Base-by-base conservation (phyloP, 2,329 filamentous ascomycete genomes). In the Paraphoma chrysanthemicola region DNA sequence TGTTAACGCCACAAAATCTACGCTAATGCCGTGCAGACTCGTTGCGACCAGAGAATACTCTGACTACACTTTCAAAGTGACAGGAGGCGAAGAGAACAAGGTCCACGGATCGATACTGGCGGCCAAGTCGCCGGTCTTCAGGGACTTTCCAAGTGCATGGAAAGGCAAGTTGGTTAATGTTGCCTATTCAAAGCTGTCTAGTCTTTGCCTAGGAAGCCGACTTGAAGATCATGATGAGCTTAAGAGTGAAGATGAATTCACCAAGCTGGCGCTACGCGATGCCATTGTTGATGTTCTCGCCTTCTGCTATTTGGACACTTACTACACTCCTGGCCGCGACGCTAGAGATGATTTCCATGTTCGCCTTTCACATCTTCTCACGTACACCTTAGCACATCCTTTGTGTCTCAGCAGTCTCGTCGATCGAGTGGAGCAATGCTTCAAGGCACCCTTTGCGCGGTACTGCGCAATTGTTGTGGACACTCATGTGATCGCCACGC, bases 1-100 rank as follows among this genome's bases (percentile, higher is more conserved):
- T 17, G 8, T 42, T 9, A n/a, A n/a, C n/a, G 16, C 39, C 16
- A 17, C 39, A 4, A 16, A n/a, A n/a, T 17, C 8, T 4, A 14
- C 14, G 16, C 39, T 42, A n/a, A 42, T 17, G 14, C 16, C 16
- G 11, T 9, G 7, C 45, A 51, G 49, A 14, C 42, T 51, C 11
- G 42, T 28, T 9, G 18, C 29, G 30, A 45, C 42, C 6, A 12
- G 33, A 1, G 36, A 38, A 3, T 51, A 44, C 49, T 28, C 30
- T 16, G 42, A 51, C 42, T 45, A 45, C 42, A 28, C 30, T 11
- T 51, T 51, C 49, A 51, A 44, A 45, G 33, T 28, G 3, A 11
- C 16, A n/a, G 30, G 17, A 12, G 30, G 33, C 12, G 12, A 2
- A 9, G 42, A 39, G 12, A 30, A 45, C 30, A 16, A 38, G 18